These are phyloP conservation scores for Geotrichum europaeum DNA, from an alignment of 1,139 yeast species.

Conservation along the genomic window DNA sequence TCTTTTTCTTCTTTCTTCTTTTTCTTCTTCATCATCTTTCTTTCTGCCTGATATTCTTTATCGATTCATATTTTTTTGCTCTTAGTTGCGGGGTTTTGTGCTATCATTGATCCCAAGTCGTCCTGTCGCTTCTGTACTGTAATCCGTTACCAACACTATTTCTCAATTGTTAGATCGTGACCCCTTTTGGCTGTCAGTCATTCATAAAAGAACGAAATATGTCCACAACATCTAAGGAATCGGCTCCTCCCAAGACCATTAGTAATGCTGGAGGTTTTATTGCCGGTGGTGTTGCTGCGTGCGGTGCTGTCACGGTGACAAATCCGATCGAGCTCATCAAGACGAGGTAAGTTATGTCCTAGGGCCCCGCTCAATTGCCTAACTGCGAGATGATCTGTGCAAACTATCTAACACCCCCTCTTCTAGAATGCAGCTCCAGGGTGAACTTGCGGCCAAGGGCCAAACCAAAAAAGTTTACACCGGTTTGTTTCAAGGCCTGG, in stretches of 20 bases:
- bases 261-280: slow-evolving; percentile 68
- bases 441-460: slow-evolving; percentile 63
- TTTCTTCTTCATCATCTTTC: neutral
- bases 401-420: neutral
- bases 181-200: neutral
- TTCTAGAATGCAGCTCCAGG: slow-evolving; percentile 85
- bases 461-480: slow-evolving; percentile 55
- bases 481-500: slow-evolving; percentile 81
- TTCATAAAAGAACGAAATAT: neutral
- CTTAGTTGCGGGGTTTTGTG: neutral
- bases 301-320: slow-evolving; percentile 95
- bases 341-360: slow-evolving; percentile 39
- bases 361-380: neutral
- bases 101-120: neutral
- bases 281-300: slow-evolving; percentile 95
- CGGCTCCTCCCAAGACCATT: slow-evolving; percentile 23
- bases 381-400: neutral
- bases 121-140: neutral
- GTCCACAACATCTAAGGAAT: neutral
- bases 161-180: neutral
- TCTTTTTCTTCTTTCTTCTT: neutral
- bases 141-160: neutral
- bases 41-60: neutral
- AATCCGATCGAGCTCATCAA: slow-evolving; percentile 93
- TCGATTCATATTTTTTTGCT: neutral